Base-by-base conservation (phyloP, 805 yeast species). In the Candida odintsovae region DNA sequence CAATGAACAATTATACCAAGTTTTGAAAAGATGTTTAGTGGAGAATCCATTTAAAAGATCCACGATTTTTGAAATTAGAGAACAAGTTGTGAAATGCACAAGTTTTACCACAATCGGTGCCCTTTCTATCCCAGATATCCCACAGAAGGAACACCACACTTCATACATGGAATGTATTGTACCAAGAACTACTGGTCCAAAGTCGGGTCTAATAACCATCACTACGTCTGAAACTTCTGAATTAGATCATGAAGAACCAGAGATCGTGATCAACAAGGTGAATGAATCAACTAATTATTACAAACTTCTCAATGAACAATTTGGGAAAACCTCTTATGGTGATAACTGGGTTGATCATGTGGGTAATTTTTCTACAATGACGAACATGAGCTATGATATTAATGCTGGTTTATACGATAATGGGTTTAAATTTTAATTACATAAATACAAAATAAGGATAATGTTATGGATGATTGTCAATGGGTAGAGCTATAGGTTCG, bases 1-100 rank as follows among this genome's bases (percentile, higher is more conserved):
- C 7, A 82, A 90, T 25, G 60, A 66, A 18, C 83, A 83, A 50
- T 70, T 88, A 45, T 82, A 75, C 57, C 52, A 61, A 4, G 66
- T 88, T 40, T 64, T 87, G 40, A 61, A 51, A 3, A 55, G 57
- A 23, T 57, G 69, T 6, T 49, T 69, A 38, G 56, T 51, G 39
- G 48, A 62, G 31, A 63, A 66, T 35, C 72, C 73, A 23, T 56
- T 51, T 18, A 55, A 62, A 25, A 63, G 75, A 51, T 62, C 63
- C 10, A 31, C 57, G 0, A 33, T 60, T 11, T 46, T 47, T 23
- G 55, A 58, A 28, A 48, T 60, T 9, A 50, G 57, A 28, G 50
- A 52, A 0, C 21, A 52, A n/a, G 52, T 58, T 3, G 18, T 53
- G 11, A 40, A 43, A 2, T 55, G 61, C 36, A 29, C 41, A 6